Evolutionary conservation across 257 asterid species (phyloP).

Genomic region (Gentiana straminea): DNA sequence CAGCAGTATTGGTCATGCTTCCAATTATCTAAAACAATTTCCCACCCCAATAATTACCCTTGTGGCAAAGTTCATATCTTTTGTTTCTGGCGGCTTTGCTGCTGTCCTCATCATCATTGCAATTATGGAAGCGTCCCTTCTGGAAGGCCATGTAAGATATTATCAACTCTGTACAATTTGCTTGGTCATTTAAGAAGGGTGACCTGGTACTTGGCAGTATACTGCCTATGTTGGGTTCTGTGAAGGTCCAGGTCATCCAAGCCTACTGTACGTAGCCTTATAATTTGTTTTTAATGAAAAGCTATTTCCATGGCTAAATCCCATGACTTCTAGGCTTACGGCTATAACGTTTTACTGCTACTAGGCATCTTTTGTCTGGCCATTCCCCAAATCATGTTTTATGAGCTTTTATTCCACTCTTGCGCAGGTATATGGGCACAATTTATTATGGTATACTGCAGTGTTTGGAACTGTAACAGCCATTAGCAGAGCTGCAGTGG

Average conservation of each 20-base stretch:
- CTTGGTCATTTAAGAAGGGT: too few relatives aligned
- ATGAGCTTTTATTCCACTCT: background rate
- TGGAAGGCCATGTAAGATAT: slow-evolving; percentile 91
- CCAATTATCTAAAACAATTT: slow-evolving; percentile 83
- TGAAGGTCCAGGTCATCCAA: too few relatives aligned
- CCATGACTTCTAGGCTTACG: too few relatives aligned
- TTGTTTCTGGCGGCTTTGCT: slow-evolving; percentile 98
- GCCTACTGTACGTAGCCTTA: too few relatives aligned
- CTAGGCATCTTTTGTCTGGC: background rate
- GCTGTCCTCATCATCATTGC: slow-evolving; percentile 95
- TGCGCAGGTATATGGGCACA: slow-evolving; percentile 88
- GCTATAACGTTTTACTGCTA: too few relatives aligned
- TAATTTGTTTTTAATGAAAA: too few relatives aligned
- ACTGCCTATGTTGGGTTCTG: too few relatives aligned
- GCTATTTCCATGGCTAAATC: too few relatives aligned
- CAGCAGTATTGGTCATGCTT: slow-evolving; percentile 67
- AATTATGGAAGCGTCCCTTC: slow-evolving; percentile 87
- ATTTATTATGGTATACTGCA: slow-evolving; percentile 94
- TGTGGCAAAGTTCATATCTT: slow-evolving; percentile 86
- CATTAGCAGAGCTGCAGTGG: slow-evolving; percentile 76
- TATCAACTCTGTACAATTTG: slow-evolving; percentile 1
- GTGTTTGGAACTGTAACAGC: slow-evolving; percentile 98
- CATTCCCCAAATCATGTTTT: slow-evolving; percentile 1
- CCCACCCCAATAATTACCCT: slow-evolving; percentile 83
- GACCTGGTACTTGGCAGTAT: too few relatives aligned